phyloP scores from a whole-genome alignment of 768 basidiomycete genomes.

The Lactarius hengduanensis region DNA sequence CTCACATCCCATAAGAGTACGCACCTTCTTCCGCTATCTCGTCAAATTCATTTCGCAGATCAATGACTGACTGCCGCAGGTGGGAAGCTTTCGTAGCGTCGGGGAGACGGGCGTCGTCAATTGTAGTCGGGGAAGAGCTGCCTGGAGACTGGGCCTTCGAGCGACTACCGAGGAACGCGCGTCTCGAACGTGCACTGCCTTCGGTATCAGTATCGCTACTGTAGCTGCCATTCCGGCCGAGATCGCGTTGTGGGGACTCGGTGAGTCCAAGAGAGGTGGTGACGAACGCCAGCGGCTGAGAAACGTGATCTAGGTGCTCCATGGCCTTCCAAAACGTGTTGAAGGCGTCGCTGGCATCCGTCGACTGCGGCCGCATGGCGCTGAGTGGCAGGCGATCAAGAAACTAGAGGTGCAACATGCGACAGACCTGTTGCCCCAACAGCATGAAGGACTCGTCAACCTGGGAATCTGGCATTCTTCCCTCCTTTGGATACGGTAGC shows the following conservation, averaged over 20 bases:
- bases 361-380: constrained; percentile 22
- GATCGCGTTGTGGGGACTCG: constrained; percentile 35
- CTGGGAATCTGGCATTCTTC: constrained; percentile 43
- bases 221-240: constrained; percentile 49
- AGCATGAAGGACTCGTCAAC: constrained; percentile 91
- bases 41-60: constrained; percentile 51
- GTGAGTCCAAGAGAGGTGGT: constrained; percentile 66
- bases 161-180: constrained; percentile 42
- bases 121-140: constrained; percentile 29
- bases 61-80: constrained; percentile 25
- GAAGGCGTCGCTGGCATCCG: constrained; percentile 80
- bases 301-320: constrained; percentile 84
- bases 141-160: constrained; percentile 35
- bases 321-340: constrained; percentile 88
- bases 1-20: constrained; percentile 17
- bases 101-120: constrained; percentile 28
- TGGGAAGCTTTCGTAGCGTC: constrained; percentile 22
- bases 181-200: constrained; percentile 50
- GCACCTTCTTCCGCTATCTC: constrained; percentile 67
- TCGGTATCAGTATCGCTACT: constrained; percentile 70
- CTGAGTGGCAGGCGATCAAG: constrained; percentile 9
- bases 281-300: constrained; percentile 78
- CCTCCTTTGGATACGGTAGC: constrained; percentile 47
- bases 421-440: constrained; percentile 69
- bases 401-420: constrained; percentile 7